Conservation (phyloP, 129 eudicot genomes). For the Tanacetum coccineum region DNA sequence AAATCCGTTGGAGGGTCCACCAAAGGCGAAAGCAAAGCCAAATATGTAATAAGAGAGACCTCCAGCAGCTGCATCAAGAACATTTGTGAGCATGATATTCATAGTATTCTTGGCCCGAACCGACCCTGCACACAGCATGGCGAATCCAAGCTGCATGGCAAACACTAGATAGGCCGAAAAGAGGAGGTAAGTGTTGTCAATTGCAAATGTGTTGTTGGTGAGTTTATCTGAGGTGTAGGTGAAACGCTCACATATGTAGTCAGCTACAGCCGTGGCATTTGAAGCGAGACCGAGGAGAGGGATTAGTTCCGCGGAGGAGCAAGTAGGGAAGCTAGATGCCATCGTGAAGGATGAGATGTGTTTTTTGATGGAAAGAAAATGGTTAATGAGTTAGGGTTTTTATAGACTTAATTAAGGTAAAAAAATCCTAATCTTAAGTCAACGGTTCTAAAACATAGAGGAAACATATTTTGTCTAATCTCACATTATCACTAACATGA, state of each 20-base stretch:
- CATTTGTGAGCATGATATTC: slow-evolving; percentile 82
- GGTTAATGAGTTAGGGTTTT: slow-evolving; percentile 15
- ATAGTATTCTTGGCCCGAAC: slow-evolving; percentile 77
- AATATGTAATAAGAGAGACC: slow-evolving; percentile 64
- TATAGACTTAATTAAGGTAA: slow-evolving; percentile 9
- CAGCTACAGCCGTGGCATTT: slow-evolving; percentile 60
- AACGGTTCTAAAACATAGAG: slow-evolving; percentile 10
- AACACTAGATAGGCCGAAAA: slow-evolving; percentile 69
- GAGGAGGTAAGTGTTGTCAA: slow-evolving; percentile 65
- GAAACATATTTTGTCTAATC: too few relatives aligned
- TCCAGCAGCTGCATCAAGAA: slow-evolving; percentile 73
- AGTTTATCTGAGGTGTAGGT: slow-evolving; percentile 28
- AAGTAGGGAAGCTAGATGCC: slow-evolving; percentile 32
- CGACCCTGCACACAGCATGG: slow-evolving; percentile 79
- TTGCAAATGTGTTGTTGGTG: slow-evolving; percentile 48
- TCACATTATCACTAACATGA: too few relatives aligned
- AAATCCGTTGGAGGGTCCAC: slow-evolving; percentile 61
- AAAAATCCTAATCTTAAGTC: slow-evolving; percentile 8
- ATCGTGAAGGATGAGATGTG: slow-evolving; percentile 11
- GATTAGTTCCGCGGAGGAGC: slow-evolving; percentile 59
- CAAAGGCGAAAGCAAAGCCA: slow-evolving; percentile 71
- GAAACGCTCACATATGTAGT: slow-evolving; percentile 61
- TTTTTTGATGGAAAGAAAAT: slow-evolving; percentile 14
- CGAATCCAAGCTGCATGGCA: slow-evolving; percentile 79
- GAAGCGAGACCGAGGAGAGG: slow-evolving; percentile 57